Evolutionary conservation across 305 asterid genomes (phyloP).

Genomic region (Nicotiana rustica): DNA sequence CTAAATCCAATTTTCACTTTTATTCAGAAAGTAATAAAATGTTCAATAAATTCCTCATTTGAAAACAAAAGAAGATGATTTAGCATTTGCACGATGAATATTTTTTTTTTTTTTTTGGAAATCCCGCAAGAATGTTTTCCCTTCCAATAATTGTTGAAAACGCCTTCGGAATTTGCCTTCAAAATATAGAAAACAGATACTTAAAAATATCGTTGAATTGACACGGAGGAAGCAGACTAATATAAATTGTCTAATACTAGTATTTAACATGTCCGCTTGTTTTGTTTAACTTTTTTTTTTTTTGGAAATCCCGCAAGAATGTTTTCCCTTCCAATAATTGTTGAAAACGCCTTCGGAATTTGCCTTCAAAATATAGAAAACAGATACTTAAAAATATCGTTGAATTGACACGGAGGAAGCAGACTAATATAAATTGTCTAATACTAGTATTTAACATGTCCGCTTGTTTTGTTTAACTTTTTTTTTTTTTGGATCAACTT

Average conservation of each 20-base stretch:
- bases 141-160: neutral
- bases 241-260: no score
- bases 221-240: neutral
- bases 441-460: no score
- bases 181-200: no score
- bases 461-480: no score
- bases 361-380: neutral
- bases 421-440: no score
- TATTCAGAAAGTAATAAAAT: neutral
- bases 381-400: no score
- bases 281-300: no score
- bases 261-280: no score
- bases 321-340: neutral
- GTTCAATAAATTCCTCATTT: neutral
- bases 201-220: neutral
- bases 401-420: neutral
- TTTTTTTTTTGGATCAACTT: no score
- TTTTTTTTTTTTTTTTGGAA: no score
- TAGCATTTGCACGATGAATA: neutral
- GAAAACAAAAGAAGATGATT: neutral
- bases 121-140: neutral
- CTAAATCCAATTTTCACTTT: neutral
- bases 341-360: neutral
- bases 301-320: neutral
- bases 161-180: neutral